These are phyloP conservation scores for Globisporangium iwayamae DNA, from an alignment of 352 stramenopile genomes.

Conservation along the genomic window DNA sequence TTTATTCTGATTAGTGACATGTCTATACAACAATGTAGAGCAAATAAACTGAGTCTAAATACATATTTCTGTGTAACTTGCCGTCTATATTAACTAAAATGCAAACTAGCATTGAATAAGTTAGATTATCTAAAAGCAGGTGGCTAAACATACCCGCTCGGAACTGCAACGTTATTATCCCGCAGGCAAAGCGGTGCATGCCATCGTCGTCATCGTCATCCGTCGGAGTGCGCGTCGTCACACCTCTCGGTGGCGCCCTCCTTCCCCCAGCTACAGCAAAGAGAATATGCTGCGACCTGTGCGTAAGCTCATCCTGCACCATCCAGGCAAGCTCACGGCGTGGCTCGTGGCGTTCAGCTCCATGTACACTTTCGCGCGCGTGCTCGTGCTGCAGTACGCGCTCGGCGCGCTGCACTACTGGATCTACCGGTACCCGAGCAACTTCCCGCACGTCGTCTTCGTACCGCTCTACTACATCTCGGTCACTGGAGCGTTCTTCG, in stretches of 20 bases:
- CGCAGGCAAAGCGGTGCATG: neutral
- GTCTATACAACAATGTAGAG: neutral
- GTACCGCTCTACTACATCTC: conserved; percentile 53
- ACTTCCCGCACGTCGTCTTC: conserved; percentile 53
- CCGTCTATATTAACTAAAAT: neutral
- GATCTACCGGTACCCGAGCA: conserved; percentile 50
- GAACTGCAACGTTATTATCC: neutral
- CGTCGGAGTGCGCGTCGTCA: neutral
- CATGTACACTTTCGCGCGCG: conserved; percentile 67
- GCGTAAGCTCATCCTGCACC: conserved; percentile 61
- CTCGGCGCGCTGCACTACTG: conserved; percentile 45
- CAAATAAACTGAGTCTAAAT: neutral
- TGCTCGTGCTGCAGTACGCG: conserved; percentile 55
- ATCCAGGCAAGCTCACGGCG: conserved; percentile 47
- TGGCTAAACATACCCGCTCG: neutral
- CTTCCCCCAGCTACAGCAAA: neutral
- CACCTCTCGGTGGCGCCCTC: neutral
- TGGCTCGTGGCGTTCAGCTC: conserved; percentile 47
- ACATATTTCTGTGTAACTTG: neutral
- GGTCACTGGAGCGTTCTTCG: conserved; percentile 28
- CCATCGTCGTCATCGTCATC: neutral
- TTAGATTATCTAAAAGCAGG: neutral
- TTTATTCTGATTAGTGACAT: neutral
- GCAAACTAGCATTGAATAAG: neutral
- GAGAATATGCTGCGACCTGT: conserved; percentile 20